Percentiles rank a stretch among this genome's conserved stretches.
Evolutionary conservation across 495 filamentous ascomycete species (phyloP).

Genomic region (Podospora sp.): DNA sequence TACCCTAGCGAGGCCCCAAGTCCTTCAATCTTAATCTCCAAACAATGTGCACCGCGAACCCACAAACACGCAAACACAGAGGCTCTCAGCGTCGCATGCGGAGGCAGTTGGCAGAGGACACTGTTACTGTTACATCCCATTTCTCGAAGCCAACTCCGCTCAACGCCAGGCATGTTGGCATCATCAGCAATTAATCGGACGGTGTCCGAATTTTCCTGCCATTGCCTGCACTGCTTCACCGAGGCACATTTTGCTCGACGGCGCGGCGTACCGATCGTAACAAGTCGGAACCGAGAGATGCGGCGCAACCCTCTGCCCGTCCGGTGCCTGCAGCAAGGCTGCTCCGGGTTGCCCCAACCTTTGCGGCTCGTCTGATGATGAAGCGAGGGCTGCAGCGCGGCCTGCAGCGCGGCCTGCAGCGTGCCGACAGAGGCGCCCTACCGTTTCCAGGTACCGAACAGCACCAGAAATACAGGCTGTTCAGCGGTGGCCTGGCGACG

Average conservation of each 20-base stretch:
- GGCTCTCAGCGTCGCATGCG: background rate
- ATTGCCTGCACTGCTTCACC: background rate
- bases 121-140: background rate
- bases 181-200: background rate
- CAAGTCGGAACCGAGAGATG: background rate
- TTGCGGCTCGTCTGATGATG: constrained; percentile 2
- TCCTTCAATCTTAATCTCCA: constrained; percentile 22
- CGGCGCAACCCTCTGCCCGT: background rate
- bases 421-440: background rate
- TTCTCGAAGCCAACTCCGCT: background rate
- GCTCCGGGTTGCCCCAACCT: background rate
- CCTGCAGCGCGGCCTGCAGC: background rate
- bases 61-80: background rate
- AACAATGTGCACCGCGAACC: constrained; percentile 16
- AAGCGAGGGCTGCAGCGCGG: background rate
- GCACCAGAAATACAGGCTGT: constrained; percentile 9
- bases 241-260: background rate
- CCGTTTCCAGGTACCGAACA: constrained; percentile 3
- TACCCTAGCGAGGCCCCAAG: background rate
- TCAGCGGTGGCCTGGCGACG: background rate
- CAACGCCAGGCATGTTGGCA: background rate
- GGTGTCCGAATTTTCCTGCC: background rate
- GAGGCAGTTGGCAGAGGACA: background rate
- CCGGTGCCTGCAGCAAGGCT: constrained; percentile 5
- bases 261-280: no score